Evolutionary conservation across 2,329 filamentous ascomycete species (phyloP), one percentile per base, ranked within the genome.

Genomic region (Sclerotinia nivalis): DNA sequence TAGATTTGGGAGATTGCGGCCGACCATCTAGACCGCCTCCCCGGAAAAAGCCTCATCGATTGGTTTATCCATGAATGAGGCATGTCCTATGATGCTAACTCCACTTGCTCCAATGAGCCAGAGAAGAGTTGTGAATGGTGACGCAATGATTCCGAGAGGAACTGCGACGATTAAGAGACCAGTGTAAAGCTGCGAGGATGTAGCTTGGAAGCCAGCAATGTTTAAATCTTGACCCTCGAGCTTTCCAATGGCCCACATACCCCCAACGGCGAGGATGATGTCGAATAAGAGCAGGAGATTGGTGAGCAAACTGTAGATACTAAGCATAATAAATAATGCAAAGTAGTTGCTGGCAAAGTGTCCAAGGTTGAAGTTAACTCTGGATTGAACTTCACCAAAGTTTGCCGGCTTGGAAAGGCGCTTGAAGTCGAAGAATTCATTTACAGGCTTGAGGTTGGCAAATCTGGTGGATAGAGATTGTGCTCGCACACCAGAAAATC

Each of bases 41-140:
- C 96, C 96, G 87, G 95, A 97, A 97, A 99, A 99, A 97, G 94
- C 94, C 94, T 96, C 95, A 90, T 98, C 96, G 86, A 98, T 97
- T 71, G 95, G 95, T 88, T 97, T 97, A 81, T 98, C 95, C 91
- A 98, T 90, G 80, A 98, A 89, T 73, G 93, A 87, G 76, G 96
- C 96, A 84, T 99, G 96, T 82, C 96, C 96, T 75, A 98, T 85
- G 76, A 98, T 96, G 80, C 90, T 92, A 80, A 97, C 93, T 80
- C 93, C 94, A 76, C 92, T 95, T 77, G 96, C 96, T 80, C 96
- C 96, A 79, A 98, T 93, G 80, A 99, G 87, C 96, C 96, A 98
- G 77, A 98, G 89, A 76, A 94, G 87, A 66, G 93, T 96, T 77
- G 87, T 82, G 81, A 98, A 89, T 72, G 93, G 93, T 73, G 92